Evolutionary conservation across 495 filamentous ascomycete species (phyloP).

Genomic region (Penicillium cinerascens): DNA sequence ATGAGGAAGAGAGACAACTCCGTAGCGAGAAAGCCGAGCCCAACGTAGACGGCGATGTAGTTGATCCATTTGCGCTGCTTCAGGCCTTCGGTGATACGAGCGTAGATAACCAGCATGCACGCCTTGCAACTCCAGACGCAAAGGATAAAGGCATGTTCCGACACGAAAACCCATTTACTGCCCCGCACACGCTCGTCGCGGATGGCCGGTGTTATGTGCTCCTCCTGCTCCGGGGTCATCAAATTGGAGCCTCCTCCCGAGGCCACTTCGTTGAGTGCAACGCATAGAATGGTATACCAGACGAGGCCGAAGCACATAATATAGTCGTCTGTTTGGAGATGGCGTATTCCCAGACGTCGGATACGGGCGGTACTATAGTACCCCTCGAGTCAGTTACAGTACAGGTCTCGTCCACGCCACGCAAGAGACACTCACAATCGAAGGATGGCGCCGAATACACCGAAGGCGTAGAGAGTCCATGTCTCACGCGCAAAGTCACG

Average conservation of each 20-base stretch:
- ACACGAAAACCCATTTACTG: slow-evolving; percentile 56
- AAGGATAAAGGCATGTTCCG: slow-evolving; percentile 51
- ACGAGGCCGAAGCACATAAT: slow-evolving; percentile 46
- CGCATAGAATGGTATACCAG: slow-evolving; percentile 54
- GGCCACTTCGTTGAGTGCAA: slow-evolving; percentile 49
- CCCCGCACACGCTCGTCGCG: slow-evolving; percentile 44
- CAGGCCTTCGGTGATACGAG: slow-evolving; percentile 47
- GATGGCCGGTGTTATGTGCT: slow-evolving; percentile 34
- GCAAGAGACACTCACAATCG: slow-evolving; percentile 37
- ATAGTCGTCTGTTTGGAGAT: slow-evolving; percentile 51
- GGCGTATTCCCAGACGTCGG: slow-evolving; percentile 40
- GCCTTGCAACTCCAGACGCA: slow-evolving; percentile 49
- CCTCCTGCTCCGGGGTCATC: slow-evolving; percentile 40
- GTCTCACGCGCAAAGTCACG: slow-evolving; percentile 39
- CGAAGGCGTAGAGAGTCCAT: slow-evolving; percentile 47
- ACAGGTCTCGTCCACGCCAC: background rate
- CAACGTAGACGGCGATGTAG: slow-evolving; percentile 52
- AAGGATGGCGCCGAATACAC: slow-evolving; percentile 38
- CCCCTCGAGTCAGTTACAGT: background rate
- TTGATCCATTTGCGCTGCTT: slow-evolving; percentile 40
- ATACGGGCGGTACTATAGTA: slow-evolving; percentile 43
- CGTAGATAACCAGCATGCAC: slow-evolving; percentile 56
- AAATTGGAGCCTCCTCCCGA: slow-evolving; percentile 54
- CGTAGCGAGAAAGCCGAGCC: slow-evolving; percentile 53
- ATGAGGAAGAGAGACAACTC: slow-evolving; percentile 62